phyloP scores from a whole-genome alignment of 1,284 basidiomycete species.

The Moesziomyces sp. region DNA sequence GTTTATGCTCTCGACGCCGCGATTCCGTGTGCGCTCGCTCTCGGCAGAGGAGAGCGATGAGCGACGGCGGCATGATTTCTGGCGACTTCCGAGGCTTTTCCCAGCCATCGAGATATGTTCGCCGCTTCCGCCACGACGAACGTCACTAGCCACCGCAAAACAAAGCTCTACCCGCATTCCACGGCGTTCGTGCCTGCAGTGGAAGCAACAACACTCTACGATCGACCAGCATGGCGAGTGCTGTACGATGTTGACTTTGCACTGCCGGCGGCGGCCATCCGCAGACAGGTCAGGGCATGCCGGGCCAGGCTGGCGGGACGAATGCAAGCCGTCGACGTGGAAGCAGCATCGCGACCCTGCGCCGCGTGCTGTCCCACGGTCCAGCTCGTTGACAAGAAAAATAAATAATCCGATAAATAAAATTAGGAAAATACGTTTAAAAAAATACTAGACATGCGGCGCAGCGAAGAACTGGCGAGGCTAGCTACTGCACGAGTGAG shows the following conservation, averaged over 20 bases:
- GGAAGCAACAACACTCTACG: no score
- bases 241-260: no score
- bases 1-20: slow-evolving; percentile 15
- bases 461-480: background rate
- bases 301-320: no score
- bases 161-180: no score
- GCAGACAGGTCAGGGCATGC: no score
- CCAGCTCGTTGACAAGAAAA: background rate
- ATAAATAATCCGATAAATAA: background rate
- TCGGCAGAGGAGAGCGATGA: background rate
- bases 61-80: background rate
- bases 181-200: no score
- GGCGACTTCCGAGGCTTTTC: no score
- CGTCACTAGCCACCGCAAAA: no score
- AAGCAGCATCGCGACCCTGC: no score
- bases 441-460: background rate
- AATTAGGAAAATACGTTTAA: background rate
- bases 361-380: background rate
- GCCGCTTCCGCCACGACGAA: background rate
- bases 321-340: background rate
- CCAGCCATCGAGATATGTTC: slow-evolving; percentile 12
- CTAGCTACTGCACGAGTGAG: background rate
- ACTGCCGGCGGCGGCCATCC: no score
- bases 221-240: no score
- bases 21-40: slow-evolving; percentile 9